Conservation (phyloP, 2,329 filamentous ascomycete species). For the Trichoderma sp. region DNA sequence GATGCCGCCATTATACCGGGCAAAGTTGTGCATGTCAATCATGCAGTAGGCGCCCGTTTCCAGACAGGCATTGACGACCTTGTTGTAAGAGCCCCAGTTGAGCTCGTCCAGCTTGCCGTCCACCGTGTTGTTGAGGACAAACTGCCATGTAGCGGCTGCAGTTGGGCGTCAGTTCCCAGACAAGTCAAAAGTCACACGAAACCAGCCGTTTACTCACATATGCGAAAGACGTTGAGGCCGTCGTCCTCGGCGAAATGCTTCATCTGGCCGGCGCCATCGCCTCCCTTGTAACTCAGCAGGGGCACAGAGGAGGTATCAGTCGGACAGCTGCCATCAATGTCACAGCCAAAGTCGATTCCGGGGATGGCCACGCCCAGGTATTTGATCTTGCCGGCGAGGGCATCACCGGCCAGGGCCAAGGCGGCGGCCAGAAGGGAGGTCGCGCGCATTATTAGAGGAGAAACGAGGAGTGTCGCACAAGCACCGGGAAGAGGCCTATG, state of each 20-base stretch:
- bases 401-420: constrained; percentile 27
- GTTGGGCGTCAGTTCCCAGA: not conserved
- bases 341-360: constrained; percentile 53
- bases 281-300: constrained; percentile 38
- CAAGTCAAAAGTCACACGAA: not conserved
- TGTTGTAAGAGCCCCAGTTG: constrained; percentile 56
- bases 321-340: constrained; percentile 49
- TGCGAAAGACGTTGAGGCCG: constrained; percentile 57
- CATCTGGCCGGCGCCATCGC: constrained; percentile 55
- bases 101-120: constrained; percentile 51
- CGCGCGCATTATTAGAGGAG: constrained; percentile 24
- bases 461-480: not conserved
- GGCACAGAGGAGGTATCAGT: constrained; percentile 42
- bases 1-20: constrained; percentile 62
- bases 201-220: constrained; percentile 43
- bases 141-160: constrained; percentile 57
- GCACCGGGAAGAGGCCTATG: not conserved
- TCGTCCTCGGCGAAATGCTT: constrained; percentile 56
- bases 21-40: constrained; percentile 62
- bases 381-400: constrained; percentile 19
- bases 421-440: constrained; percentile 15
- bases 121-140: constrained; percentile 56
- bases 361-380: constrained; percentile 48
- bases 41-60: constrained; percentile 60
- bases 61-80: constrained; percentile 59